These are phyloP conservation scores for Psilocybe subaeruginosa DNA, from an alignment of 768 basidiomycete genomes.

Conservation along the genomic window DNA sequence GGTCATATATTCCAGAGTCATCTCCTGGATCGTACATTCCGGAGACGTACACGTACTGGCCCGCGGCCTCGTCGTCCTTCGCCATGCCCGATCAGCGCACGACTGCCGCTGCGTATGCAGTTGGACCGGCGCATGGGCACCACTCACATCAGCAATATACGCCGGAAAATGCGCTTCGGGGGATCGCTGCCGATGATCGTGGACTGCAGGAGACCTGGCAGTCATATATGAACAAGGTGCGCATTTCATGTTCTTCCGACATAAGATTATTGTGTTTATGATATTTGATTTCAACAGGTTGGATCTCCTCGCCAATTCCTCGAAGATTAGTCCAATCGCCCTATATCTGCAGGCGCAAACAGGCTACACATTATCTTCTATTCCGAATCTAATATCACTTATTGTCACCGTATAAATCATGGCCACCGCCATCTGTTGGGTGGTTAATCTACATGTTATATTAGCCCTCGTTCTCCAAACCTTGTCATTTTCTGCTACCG, in stretches of 20 bases:
- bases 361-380: neutral
- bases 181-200: slow-evolving; percentile 55
- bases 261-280: neutral
- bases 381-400: neutral
- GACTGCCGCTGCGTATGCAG: slow-evolving; percentile 2
- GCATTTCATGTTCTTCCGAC: slow-evolving; percentile 8
- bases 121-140: slow-evolving; percentile 12
- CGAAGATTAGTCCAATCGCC: slow-evolving; percentile 31
- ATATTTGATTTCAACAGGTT: slow-evolving; percentile 31
- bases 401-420: too few species aligned
- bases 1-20: neutral
- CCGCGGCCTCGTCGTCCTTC: slow-evolving; percentile 29
- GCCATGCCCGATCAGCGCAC: slow-evolving; percentile 24
- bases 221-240: slow-evolving; percentile 63
- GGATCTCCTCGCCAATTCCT: slow-evolving; percentile 45
- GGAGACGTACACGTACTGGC: slow-evolving; percentile 34
- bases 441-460: neutral
- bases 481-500: neutral
- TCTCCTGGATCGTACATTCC: slow-evolving; percentile 8
- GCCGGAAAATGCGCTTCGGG: slow-evolving; percentile 45
- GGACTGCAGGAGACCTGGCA: slow-evolving; percentile 72
- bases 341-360: neutral
- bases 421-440: neutral
- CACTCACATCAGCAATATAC: slow-evolving; percentile 46
- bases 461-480: neutral